Percentiles rank a stretch among this genome's conserved stretches.
phyloP scores from a whole-genome alignment of 305 asterid species.

The Rubia tinctorum region DNA sequence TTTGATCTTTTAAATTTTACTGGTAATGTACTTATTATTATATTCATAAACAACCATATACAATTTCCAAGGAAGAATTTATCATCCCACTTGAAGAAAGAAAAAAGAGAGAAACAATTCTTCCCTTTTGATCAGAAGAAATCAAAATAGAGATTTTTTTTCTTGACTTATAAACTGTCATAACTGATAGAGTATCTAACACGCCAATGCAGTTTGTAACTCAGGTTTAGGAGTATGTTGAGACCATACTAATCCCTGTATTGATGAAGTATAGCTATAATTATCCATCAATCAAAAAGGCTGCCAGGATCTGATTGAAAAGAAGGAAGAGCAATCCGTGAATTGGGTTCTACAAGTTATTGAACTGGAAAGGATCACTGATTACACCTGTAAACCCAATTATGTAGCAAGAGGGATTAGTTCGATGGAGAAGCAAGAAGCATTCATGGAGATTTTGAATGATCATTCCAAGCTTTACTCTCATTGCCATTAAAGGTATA shows the following conservation, averaged over 20 bases:
- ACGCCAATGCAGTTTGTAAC: slow-evolving; percentile 15
- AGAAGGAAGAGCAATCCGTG: slow-evolving; percentile 23
- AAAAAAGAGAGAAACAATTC: no score
- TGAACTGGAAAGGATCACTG: slow-evolving; percentile 32
- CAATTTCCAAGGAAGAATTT: no score
- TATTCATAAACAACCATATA: no score
- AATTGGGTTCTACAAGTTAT: slow-evolving; percentile 29
- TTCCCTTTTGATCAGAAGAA: no score
- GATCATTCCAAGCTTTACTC: background rate
- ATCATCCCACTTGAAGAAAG: no score
- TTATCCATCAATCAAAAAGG: slow-evolving; percentile 26
- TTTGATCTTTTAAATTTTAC: no score
- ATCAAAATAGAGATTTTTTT: no score
- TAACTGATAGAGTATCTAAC: background rate
- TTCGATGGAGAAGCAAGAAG: slow-evolving; percentile 20
- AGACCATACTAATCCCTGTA: slow-evolving; percentile 11
- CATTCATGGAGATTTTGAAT: slow-evolving; percentile 14
- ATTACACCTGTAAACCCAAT: slow-evolving; percentile 33
- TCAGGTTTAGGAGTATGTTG: slow-evolving; percentile 24
- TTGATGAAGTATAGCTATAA: slow-evolving; percentile 25
- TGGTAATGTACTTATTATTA: no score
- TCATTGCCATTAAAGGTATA: slow-evolving; percentile 10
- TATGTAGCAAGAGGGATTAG: slow-evolving; percentile 18
- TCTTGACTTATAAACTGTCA: no score
- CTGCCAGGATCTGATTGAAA: slow-evolving; percentile 24